Percentiles rank a stretch among this genome's conserved stretches.
Conservation (phyloP, 805 yeast species). For the Monosporozyma siamensis region DNA sequence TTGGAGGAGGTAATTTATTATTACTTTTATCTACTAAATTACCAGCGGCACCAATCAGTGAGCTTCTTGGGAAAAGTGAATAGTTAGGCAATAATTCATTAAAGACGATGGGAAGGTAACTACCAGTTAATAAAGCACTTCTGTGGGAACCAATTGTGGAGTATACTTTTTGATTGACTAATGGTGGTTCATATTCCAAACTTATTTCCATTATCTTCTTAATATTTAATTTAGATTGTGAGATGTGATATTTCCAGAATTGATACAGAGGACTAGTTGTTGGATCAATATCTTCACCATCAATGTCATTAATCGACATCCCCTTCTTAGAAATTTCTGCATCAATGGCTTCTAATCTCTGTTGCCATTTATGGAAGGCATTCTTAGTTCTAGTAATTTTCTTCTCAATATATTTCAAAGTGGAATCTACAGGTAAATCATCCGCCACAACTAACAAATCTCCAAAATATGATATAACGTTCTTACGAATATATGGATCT, state of each 20-base stretch:
- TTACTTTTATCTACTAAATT: constrained; percentile 9
- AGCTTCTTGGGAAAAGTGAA: constrained; percentile 44
- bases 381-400: constrained; percentile 59
- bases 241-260: constrained; percentile 23
- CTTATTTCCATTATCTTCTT: constrained; percentile 57
- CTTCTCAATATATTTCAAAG: constrained; percentile 44
- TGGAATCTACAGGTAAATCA: constrained; percentile 21
- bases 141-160: constrained; percentile 37
- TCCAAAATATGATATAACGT: constrained; percentile 85
- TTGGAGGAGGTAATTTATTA: constrained; percentile 12
- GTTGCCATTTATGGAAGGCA: constrained; percentile 78
- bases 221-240: constrained; percentile 36
- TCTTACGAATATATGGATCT: constrained; percentile 58
- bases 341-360: constrained; percentile 36
- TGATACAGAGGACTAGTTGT: constrained; percentile 22
- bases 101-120: constrained; percentile 56
- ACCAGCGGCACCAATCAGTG: constrained; percentile 48
- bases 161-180: constrained; percentile 17
- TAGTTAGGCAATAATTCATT: constrained; percentile 48
- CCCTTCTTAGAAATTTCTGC: background rate
- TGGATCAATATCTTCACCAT: constrained; percentile 16
- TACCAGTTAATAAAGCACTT: constrained; percentile 52
- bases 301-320: background rate
- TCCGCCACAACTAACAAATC: constrained; percentile 51
- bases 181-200: constrained; percentile 52